These are phyloP conservation scores for Cylindrodendrum hubeiense DNA, from an alignment of 2,329 filamentous ascomycete species.

Conservation along the genomic window DNA sequence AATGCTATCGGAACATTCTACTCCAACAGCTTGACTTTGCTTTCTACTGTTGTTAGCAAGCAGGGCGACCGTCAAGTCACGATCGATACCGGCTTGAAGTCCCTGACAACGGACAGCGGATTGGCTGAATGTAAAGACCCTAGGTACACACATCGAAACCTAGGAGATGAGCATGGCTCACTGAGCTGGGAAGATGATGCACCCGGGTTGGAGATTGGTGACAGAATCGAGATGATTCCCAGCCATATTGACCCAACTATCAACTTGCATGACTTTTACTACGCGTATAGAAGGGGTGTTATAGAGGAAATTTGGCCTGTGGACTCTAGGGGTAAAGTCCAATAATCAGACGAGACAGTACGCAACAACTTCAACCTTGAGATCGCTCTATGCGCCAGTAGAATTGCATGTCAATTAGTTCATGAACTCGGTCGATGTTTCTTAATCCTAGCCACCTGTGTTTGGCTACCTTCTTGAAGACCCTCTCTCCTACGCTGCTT, in stretches of 20 bases:
- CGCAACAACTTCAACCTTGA: too few relatives aligned
- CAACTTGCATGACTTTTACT: constrained; percentile 37
- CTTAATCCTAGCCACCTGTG: too few relatives aligned
- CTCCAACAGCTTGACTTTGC: constrained; percentile 52
- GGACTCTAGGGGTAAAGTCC: constrained; percentile 35
- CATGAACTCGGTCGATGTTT: too few relatives aligned
- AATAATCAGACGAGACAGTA: too few relatives aligned
- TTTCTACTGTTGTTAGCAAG: constrained; percentile 30
- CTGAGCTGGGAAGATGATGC: constrained; percentile 29
- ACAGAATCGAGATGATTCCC: constrained; percentile 35
- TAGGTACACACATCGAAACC: constrained; percentile 12
- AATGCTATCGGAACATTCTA: constrained; percentile 63
- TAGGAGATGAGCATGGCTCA: constrained; percentile 35
- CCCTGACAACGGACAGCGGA: constrained; percentile 33
- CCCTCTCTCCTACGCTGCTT: too few relatives aligned
- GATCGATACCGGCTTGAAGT: constrained; percentile 33
- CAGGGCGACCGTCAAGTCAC: constrained; percentile 34
- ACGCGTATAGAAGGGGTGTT: constrained; percentile 19
- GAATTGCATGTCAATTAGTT: too few relatives aligned
- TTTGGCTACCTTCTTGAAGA: too few relatives aligned
- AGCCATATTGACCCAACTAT: constrained; percentile 39
- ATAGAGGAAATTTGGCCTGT: constrained; percentile 36
- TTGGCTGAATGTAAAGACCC: constrained; percentile 33
- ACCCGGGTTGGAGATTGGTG: constrained; percentile 13
- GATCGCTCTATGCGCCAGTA: too few relatives aligned